Conservation (phyloP, 208 protist species). For the Leishmania lainsoni region DNA sequence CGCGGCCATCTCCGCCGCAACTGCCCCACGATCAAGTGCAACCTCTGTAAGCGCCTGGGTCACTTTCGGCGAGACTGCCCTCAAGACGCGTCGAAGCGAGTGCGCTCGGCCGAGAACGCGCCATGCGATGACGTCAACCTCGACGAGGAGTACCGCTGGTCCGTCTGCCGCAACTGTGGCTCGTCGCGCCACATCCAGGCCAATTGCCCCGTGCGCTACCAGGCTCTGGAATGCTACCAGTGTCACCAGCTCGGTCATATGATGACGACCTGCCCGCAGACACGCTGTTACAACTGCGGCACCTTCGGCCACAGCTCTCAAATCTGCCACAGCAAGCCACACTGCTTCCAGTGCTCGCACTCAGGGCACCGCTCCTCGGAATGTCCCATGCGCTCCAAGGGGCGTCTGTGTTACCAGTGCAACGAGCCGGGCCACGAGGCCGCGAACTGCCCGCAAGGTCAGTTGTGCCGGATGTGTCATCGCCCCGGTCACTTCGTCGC, state of each 20-base stretch:
- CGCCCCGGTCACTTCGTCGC: slow-evolving; percentile 75
- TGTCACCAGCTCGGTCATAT: slow-evolving; percentile 85
- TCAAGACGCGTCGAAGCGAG: slow-evolving; percentile 19
- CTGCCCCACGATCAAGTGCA: slow-evolving; percentile 59
- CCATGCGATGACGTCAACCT: slow-evolving; percentile 9
- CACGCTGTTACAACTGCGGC: slow-evolving; percentile 90
- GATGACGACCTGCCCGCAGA: slow-evolving; percentile 82
- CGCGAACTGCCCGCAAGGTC: slow-evolving; percentile 70
- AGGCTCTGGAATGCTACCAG: slow-evolving; percentile 80
- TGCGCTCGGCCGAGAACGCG: slow-evolving; percentile 6
- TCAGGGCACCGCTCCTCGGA: slow-evolving; percentile 76
- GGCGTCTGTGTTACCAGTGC: slow-evolving; percentile 88
- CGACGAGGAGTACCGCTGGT: slow-evolving; percentile 40
- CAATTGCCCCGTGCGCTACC: slow-evolving; percentile 62
- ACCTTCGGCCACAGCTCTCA: slow-evolving; percentile 84
- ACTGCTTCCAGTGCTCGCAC: slow-evolving; percentile 89
- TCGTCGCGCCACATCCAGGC: slow-evolving; percentile 77
- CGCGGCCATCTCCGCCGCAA: slow-evolving; percentile 58
- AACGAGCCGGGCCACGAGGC: slow-evolving; percentile 88
- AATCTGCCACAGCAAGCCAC: slow-evolving; percentile 78
- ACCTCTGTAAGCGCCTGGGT: slow-evolving; percentile 49
- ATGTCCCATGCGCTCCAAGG: slow-evolving; percentile 73
- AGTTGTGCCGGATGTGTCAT: slow-evolving; percentile 83
- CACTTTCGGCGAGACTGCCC: slow-evolving; percentile 75
- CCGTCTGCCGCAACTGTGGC: slow-evolving; percentile 73